Conservation (phyloP, 306 rosid species). For the Crotalaria pallida region DNA sequence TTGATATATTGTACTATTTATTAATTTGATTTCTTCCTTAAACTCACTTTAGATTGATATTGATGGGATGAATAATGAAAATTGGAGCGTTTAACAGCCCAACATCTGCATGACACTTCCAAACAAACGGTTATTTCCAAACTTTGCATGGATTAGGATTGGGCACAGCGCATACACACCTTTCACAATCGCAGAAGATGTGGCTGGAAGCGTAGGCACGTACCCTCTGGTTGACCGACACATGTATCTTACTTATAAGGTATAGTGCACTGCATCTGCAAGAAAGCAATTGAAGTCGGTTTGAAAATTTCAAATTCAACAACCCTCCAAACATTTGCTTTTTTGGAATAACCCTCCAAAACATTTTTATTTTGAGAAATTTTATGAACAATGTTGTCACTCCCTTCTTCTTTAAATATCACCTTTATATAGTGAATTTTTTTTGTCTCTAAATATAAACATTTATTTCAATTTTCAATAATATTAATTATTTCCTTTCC, state of each 20-base stretch:
- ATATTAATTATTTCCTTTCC: no score
- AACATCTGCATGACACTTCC: background rate
- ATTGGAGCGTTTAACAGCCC: background rate
- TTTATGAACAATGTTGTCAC: no score
- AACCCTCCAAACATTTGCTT: no score
- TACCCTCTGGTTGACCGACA: background rate
- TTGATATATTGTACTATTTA: background rate
- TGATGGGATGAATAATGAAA: background rate
- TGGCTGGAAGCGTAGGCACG: background rate
- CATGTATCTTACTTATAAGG: slow-evolving; percentile 16
- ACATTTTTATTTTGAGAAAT: no score
- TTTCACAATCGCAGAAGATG: background rate
- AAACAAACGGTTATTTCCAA: background rate
- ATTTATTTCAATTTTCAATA: no score
- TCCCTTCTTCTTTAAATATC: no score
- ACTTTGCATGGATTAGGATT: background rate
- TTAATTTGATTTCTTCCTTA: background rate
- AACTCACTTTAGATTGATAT: background rate
- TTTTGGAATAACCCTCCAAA: no score
- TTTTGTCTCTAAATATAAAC: no score
- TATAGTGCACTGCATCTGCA: background rate
- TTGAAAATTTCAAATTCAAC: slow-evolving; percentile 1
- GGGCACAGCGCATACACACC: no score
- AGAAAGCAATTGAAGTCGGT: background rate
- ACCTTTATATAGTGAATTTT: no score